Evolutionary conservation across 2,329 filamentous ascomycete genomes (phyloP).

Genomic region (Colletotrichum abscissum): DNA sequence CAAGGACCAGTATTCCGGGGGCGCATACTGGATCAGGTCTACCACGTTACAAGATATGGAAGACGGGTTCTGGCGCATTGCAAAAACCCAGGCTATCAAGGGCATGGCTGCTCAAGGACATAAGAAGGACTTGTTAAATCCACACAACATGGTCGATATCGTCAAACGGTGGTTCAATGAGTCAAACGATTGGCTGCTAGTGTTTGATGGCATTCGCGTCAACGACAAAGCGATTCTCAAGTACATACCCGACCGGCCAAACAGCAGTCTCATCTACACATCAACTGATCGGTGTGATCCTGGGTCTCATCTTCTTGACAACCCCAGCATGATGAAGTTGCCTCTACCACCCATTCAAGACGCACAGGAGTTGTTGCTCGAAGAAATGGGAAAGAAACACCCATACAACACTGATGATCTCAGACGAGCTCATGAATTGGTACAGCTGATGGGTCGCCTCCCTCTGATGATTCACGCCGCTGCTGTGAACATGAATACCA

Average conservation of each 20-base stretch:
- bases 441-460: conserved; percentile 71
- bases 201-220: conserved; percentile 75
- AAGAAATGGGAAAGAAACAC: conserved; percentile 69
- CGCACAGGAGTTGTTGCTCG: conserved; percentile 69
- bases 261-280: conserved; percentile 76
- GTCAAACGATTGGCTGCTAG: conserved; percentile 73
- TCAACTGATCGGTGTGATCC: conserved; percentile 69
- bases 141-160: conserved; percentile 61
- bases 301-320: conserved; percentile 69
- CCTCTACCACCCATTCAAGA: conserved; percentile 65
- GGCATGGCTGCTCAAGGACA: conserved; percentile 52
- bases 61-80: conserved; percentile 75
- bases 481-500: conserved; percentile 70
- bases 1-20: conserved; percentile 69
- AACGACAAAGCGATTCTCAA: conserved; percentile 65
- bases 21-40: conserved; percentile 77
- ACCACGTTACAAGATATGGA: conserved; percentile 68
- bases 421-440: conserved; percentile 69
- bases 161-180: conserved; percentile 72
- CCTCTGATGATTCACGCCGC: conserved; percentile 77
- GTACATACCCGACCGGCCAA: conserved; percentile 73
- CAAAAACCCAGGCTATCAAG: conserved; percentile 63
- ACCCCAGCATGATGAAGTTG: conserved; percentile 66
- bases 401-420: conserved; percentile 66
- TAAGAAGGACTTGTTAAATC: conserved; percentile 49